phyloP scores from a whole-genome alignment of 2,329 filamentous ascomycete genomes.

The Colletotrichum camelliae region DNA sequence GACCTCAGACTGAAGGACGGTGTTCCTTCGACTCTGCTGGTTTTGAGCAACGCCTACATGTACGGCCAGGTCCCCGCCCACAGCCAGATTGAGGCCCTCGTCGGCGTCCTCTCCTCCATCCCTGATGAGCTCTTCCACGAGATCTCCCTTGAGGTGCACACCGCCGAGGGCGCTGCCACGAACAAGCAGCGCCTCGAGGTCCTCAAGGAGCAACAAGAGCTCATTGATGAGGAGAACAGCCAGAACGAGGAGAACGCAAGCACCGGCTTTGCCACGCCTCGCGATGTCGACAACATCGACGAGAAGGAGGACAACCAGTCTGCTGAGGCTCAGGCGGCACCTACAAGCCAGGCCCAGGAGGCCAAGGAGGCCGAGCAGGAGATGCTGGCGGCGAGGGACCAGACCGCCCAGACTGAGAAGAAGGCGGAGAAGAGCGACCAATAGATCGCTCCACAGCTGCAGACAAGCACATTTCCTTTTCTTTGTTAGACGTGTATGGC shows the following conservation, averaged over 20 bases:
- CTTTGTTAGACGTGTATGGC: constrained; percentile 22
- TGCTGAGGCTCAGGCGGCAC: constrained; percentile 53
- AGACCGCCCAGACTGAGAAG: constrained; percentile 34
- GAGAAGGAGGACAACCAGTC: constrained; percentile 79
- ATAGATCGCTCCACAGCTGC: constrained; percentile 20
- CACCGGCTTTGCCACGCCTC: constrained; percentile 75
- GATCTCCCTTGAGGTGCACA: constrained; percentile 98
- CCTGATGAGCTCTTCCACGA: constrained; percentile 99
- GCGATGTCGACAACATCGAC: constrained; percentile 91
- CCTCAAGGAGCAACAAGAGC: constrained; percentile 95
- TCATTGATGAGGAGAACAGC: constrained; percentile 96
- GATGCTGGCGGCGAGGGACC: constrained; percentile 32
- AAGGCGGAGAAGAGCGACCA: constrained; percentile 46
- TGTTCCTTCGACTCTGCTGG: constrained; percentile 94
- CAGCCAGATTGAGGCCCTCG: constrained; percentile 90
- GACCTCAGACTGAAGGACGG: constrained; percentile 92
- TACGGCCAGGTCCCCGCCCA: constrained; percentile 91
- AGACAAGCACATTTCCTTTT: constrained; percentile 26
- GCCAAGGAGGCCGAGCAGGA: constrained; percentile 45
- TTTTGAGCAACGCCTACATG: constrained; percentile 97
- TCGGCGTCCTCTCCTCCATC: constrained; percentile 90
- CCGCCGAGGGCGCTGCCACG: constrained; percentile 92
- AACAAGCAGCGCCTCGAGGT: constrained; percentile 99
- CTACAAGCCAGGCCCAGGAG: constrained; percentile 31
- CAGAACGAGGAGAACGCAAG: constrained; percentile 84